Base-by-base conservation (phyloP, 2,329 filamentous ascomycete genomes). In the Cladosporium phlei region DNA sequence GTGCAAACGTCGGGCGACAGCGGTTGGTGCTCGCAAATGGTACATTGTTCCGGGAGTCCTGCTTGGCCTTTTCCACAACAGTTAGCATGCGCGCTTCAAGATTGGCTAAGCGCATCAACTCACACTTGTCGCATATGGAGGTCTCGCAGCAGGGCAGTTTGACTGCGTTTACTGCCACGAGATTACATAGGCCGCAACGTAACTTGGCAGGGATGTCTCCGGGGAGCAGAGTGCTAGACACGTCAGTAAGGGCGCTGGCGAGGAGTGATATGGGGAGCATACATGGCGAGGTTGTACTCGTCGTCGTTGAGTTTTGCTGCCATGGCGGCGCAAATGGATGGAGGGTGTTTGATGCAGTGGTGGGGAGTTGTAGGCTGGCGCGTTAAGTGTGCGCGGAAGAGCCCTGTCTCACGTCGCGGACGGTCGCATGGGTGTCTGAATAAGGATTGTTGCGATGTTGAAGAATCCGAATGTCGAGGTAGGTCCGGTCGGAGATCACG, bases 81-180 rank as follows among this genome's bases (percentile, higher is more conserved):
- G 46, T 56, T 43, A 61, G 62, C 28, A 27, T 30, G 29, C 24
- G 16, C 6, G 53, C 52, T 38, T 61, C 58, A 8, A 48, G n/a
- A 5, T 17, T 30, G 29, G 56, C 30, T 57, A 19, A 9, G 21
- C 22, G 16, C 5, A 14, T 5, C 9, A 21, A 68, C 83, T 62
- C 73, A 96, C 93, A 98, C 55, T 75, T 78, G 62, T 91, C 86
- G 74, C 93, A 97, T 49, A 97, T 95, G 30, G 86, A 84, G 64
- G 95, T 91, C 62, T 96, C 93, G 67, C 93, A 98, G 69, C 93
- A 98, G 1, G 90, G 88, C 21, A 96, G 75, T 53, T 90, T 86
- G 66, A 88, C 95, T 7, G 91, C 88, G 65, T 96, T 94, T 54
- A 95, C 74, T 22, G 89, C 90, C 49, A 97, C 76, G 66, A 87